A percentile compares a stretch with the other conserved stretches of the same genome.
Conservation (phyloP, 352 stramenopile species). For the Phytophthora colocasiae region DNA sequence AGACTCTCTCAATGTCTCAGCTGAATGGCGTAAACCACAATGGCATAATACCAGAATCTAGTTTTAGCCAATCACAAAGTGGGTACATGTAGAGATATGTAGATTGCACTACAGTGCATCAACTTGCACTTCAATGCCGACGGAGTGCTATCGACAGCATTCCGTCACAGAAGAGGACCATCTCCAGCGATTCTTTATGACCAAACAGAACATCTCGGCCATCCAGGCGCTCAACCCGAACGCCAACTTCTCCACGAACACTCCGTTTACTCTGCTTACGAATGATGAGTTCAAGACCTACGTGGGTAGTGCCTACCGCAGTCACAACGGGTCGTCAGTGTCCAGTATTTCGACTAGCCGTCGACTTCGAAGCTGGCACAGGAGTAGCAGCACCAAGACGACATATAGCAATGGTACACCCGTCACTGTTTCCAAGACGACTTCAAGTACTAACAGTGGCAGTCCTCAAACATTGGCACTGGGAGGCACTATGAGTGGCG, state of each 20-base stretch:
- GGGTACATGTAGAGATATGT: no score
- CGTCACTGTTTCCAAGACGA: slow-evolving; percentile 16
- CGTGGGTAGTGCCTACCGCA: slow-evolving; percentile 36
- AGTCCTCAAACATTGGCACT: slow-evolving; percentile 14
- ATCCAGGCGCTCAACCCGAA: slow-evolving; percentile 47
- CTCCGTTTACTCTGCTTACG: slow-evolving; percentile 64
- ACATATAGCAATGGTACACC: slow-evolving; percentile 26
- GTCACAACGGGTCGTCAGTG: slow-evolving; percentile 19
- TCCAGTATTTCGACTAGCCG: slow-evolving; percentile 18
- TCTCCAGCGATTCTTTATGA: slow-evolving; percentile 56
- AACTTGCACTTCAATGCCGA: no score
- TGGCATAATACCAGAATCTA: no score
- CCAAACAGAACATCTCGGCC: slow-evolving; percentile 46
- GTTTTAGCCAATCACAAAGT: no score
- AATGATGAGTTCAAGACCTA: slow-evolving; percentile 59
- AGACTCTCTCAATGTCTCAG: no score
- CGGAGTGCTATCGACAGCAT: no score
- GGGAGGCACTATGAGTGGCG: slow-evolving; percentile 4
- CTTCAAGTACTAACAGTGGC: slow-evolving; percentile 20
- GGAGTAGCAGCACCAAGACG: slow-evolving; percentile 33
- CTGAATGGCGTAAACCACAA: no score
- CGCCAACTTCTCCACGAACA: slow-evolving; percentile 58
- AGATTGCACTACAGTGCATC: no score
- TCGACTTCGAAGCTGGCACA: slow-evolving; percentile 30
- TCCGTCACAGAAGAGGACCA: no score